Conservation (phyloP, 257 asterid genomes). For the Nicotiana paniculata region DNA sequence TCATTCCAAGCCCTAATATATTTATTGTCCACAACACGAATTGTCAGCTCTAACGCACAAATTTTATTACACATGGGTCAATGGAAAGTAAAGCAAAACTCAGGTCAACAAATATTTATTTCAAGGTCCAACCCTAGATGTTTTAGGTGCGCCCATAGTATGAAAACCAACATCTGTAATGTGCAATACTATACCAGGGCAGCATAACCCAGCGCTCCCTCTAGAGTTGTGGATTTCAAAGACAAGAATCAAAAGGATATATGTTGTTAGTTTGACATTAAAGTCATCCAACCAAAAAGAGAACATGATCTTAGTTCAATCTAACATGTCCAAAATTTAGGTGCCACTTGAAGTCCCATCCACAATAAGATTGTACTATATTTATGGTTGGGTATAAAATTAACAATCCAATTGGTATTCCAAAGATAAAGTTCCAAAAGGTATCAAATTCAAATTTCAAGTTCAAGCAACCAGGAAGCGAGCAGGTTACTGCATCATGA, state of each 20-base stretch:
- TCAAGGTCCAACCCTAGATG: not conserved
- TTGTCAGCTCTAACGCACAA: not conserved
- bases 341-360: not conserved
- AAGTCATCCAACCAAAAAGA: not conserved
- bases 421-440: not conserved
- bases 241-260: not conserved
- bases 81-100: not conserved
- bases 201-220: not conserved
- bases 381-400: not conserved
- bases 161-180: not conserved
- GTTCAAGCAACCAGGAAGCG: not conserved
- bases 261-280: not conserved
- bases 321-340: not conserved
- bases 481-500: not conserved
- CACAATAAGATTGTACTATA: not conserved
- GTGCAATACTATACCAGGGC: not conserved
- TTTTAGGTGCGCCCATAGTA: not conserved
- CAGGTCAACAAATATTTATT: not conserved
- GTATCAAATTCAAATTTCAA: not conserved
- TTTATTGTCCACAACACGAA: not conserved
- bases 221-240: not conserved
- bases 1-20: not conserved
- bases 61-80: not conserved
- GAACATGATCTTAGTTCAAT: not conserved
- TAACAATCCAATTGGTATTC: not conserved